Evolutionary conservation across 257 asterid species (phyloP).

Genomic region (Solanum chilense): DNA sequence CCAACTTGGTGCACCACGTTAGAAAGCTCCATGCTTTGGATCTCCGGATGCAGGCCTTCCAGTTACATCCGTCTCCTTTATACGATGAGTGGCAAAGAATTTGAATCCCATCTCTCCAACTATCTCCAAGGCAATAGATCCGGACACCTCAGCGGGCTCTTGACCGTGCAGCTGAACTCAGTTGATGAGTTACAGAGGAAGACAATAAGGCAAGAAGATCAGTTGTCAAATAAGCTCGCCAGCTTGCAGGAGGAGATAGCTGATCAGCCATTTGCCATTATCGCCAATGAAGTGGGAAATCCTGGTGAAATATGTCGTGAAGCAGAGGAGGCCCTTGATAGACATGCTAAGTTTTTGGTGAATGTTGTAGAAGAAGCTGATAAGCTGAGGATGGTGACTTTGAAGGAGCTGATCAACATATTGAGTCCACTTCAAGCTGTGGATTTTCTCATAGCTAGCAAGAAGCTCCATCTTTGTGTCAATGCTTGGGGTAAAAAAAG

Average conservation of each 20-base stretch:
- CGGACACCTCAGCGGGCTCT: slow-evolving; percentile 7
- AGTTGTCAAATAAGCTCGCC: slow-evolving; percentile 10
- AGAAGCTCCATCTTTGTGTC: slow-evolving; percentile 35
- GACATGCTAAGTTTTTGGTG: slow-evolving; percentile 7
- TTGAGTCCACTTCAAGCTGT: slow-evolving; percentile 26
- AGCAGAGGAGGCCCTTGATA: slow-evolving; percentile 8
- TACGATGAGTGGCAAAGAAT: slow-evolving; percentile 15
- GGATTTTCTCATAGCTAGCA: slow-evolving; percentile 22
- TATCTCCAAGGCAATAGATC: not conserved
- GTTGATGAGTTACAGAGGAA: slow-evolving; percentile 17
- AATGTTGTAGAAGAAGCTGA: slow-evolving; percentile 18
- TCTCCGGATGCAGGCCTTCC: slow-evolving; percentile 32
- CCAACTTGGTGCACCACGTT: slow-evolving; percentile 27
- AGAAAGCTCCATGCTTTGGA: slow-evolving; percentile 24
- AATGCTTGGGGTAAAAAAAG: slow-evolving; percentile 31
- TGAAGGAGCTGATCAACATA: slow-evolving; percentile 26
- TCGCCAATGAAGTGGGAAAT: slow-evolving; percentile 2
- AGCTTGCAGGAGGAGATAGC: slow-evolving; percentile 29
- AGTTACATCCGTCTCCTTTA: slow-evolving; percentile 21
- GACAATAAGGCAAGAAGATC: slow-evolving; percentile 15
- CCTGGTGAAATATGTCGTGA: slow-evolving; percentile 9
- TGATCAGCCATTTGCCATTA: slow-evolving; percentile 14
- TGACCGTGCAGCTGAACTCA: slow-evolving; percentile 7
- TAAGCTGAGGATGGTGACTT: slow-evolving; percentile 14
- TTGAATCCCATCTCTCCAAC: slow-evolving; percentile 1